phyloP scores from a whole-genome alignment of 2,329 filamentous ascomycete species.

The Scedosporium minutisporum region DNA sequence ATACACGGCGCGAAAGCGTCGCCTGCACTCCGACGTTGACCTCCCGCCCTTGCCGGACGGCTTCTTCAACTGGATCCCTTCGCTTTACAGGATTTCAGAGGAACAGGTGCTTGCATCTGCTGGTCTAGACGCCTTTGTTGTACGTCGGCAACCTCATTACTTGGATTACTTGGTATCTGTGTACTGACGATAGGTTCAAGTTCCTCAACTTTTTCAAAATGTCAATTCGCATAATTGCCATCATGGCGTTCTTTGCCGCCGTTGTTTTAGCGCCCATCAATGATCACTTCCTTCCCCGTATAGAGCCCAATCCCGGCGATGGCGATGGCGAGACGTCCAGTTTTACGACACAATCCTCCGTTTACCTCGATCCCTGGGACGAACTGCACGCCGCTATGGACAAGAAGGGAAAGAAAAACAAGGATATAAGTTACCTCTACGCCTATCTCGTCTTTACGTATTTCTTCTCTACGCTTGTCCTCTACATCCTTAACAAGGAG shows the following conservation, averaged over 20 bases:
- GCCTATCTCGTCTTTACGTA: constrained; percentile 93
- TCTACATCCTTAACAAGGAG: constrained; percentile 75
- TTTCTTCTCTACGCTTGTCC: constrained; percentile 71
- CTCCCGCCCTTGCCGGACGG: constrained; percentile 74
- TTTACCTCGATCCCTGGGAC: not conserved
- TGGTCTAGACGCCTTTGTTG: constrained; percentile 85
- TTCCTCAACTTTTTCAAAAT: constrained; percentile 96
- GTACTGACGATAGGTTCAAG: constrained; percentile 19
- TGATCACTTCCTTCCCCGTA: constrained; percentile 40
- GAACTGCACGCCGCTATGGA: constrained; percentile 6
- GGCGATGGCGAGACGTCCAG: constrained; percentile 2
- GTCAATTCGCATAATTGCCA: constrained; percentile 71
- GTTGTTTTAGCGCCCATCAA: constrained; percentile 82
- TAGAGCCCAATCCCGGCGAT: not conserved
- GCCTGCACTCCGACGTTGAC: constrained; percentile 45
- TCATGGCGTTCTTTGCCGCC: constrained; percentile 73
- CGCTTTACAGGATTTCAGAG: constrained; percentile 74
- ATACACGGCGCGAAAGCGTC: constrained; percentile 80
- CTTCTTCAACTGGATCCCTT: constrained; percentile 88
- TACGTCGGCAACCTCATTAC: constrained; percentile 26
- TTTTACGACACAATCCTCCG: not conserved
- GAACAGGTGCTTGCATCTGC: constrained; percentile 83
- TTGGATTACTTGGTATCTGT: not conserved
- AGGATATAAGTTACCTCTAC: constrained; percentile 60
- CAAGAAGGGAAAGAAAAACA: constrained; percentile 19